Conservation (phyloP, 2,329 filamentous ascomycete species). For the Trichoderma citrinoviride region DNA sequence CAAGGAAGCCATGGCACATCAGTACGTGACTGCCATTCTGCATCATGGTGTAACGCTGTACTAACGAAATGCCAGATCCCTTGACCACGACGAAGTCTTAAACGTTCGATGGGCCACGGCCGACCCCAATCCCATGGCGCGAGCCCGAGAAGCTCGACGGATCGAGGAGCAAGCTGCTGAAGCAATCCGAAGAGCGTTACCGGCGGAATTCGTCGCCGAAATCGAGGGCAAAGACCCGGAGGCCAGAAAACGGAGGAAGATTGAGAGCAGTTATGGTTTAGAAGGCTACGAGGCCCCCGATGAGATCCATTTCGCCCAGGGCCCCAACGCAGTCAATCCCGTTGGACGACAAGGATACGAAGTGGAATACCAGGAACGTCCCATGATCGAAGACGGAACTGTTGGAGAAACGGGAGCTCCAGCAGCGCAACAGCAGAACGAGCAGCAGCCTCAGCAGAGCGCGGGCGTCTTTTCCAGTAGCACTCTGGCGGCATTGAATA, state of each 20-base stretch:
- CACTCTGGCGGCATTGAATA: constrained; percentile 75
- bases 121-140: constrained; percentile 92
- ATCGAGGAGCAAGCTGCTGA: constrained; percentile 97
- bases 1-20: constrained; percentile 94
- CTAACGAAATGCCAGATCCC: constrained; percentile 38
- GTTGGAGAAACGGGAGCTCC: constrained; percentile 39
- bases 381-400: constrained; percentile 58
- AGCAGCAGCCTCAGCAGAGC: constrained; percentile 39
- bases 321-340: constrained; percentile 64
- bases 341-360: constrained; percentile 58
- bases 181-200: constrained; percentile 82
- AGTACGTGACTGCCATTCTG: constrained; percentile 39
- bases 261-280: constrained; percentile 84
- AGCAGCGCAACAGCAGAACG: constrained; percentile 35
- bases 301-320: constrained; percentile 85
- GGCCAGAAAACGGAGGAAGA: constrained; percentile 80
- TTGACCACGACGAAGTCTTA: constrained; percentile 88
- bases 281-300: constrained; percentile 93
- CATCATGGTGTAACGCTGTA: not conserved
- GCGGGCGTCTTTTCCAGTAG: constrained; percentile 76
- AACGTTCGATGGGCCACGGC: constrained; percentile 97
- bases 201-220: constrained; percentile 87
- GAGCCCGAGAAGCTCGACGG: constrained; percentile 81
- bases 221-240: constrained; percentile 89
- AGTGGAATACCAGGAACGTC: constrained; percentile 58